phyloP scores from a whole-genome alignment of 2,329 filamentous ascomycete species.

The Ophiognomonia clavigignenti-juglandacearum region DNA sequence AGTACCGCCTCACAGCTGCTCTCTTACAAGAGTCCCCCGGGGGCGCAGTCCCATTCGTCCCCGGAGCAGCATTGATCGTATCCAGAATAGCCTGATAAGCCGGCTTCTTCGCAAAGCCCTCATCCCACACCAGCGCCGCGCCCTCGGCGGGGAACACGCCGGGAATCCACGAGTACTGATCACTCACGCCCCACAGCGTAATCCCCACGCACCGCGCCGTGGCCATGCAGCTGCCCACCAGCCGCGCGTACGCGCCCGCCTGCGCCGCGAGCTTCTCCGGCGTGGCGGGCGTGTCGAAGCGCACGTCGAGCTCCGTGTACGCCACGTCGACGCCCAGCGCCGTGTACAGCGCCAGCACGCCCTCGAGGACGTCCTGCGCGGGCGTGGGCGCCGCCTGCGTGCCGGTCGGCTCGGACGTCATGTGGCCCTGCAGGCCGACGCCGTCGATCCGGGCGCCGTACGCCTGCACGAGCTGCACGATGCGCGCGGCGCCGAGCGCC shows the following conservation, averaged over 20 bases:
- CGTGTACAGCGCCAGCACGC: slow-evolving; percentile 35
- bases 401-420: slow-evolving; percentile 36
- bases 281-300: slow-evolving; percentile 33
- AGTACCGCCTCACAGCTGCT: too few relatives aligned
- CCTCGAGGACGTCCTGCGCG: slow-evolving; percentile 28
- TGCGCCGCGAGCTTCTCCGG: slow-evolving; percentile 32
- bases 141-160: slow-evolving; percentile 33
- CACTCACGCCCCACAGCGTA: slow-evolving; percentile 38
- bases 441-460: slow-evolving; percentile 43
- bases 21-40: too few relatives aligned
- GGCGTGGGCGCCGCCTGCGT: slow-evolving; percentile 19
- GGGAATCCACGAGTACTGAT: slow-evolving; percentile 31
- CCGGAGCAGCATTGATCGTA: neutral
- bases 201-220: slow-evolving; percentile 36
- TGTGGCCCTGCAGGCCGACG: slow-evolving; percentile 47
- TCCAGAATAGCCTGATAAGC: slow-evolving; percentile 25
- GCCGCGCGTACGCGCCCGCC: slow-evolving; percentile 39
- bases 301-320: slow-evolving; percentile 48
- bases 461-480: slow-evolving; percentile 26
- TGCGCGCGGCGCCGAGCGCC: slow-evolving; percentile 25
- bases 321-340: slow-evolving; percentile 42
- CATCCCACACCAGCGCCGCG: slow-evolving; percentile 34
- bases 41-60: neutral
- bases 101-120: slow-evolving; percentile 32
- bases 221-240: slow-evolving; percentile 33